These are phyloP conservation scores for Cladosporium sp. DNA, from an alignment of 2,329 filamentous ascomycete species.

Conservation along the genomic window DNA sequence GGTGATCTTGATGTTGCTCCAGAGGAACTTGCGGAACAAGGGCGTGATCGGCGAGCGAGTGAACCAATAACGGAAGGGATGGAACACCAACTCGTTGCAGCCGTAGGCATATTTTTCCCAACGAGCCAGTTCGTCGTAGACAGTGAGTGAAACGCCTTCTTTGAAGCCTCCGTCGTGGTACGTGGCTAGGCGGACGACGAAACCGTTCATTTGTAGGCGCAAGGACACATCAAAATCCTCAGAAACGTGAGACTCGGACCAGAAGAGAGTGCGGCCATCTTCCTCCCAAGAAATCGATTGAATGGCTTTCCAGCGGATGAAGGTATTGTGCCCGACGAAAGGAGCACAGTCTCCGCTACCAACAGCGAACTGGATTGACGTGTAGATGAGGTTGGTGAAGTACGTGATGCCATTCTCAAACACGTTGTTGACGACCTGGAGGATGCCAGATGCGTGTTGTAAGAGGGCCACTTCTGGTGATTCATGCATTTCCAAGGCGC, in stretches of 20 bases:
- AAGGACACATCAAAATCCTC: slow-evolving; percentile 75
- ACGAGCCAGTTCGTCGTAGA: slow-evolving; percentile 66
- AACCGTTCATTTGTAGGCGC: slow-evolving; percentile 64
- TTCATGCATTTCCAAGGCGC: slow-evolving; percentile 66
- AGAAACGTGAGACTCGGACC: slow-evolving; percentile 71
- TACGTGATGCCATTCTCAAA: slow-evolving; percentile 75
- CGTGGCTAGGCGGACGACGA: slow-evolving; percentile 62
- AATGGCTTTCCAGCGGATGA: slow-evolving; percentile 64
- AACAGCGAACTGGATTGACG: slow-evolving; percentile 65
- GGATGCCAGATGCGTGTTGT: slow-evolving; percentile 69
- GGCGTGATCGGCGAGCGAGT: slow-evolving; percentile 60
- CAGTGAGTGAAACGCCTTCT: slow-evolving; percentile 67
- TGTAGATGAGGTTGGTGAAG: slow-evolving; percentile 75
- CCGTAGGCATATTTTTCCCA: slow-evolving; percentile 74
- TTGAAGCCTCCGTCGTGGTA: slow-evolving; percentile 68
- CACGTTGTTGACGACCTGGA: slow-evolving; percentile 67
- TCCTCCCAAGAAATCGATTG: slow-evolving; percentile 56
- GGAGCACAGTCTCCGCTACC: slow-evolving; percentile 67
- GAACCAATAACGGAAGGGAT: slow-evolving; percentile 60
- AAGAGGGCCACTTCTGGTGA: slow-evolving; percentile 66
- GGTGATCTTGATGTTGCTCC: slow-evolving; percentile 57
- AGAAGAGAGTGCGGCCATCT: slow-evolving; percentile 61
- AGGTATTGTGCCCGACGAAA: slow-evolving; percentile 74
- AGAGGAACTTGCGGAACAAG: slow-evolving; percentile 58
- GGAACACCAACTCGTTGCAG: slow-evolving; percentile 66